Conservation (phyloP, 805 yeast genomes). For the Lipomyces starkeyi region DNA sequence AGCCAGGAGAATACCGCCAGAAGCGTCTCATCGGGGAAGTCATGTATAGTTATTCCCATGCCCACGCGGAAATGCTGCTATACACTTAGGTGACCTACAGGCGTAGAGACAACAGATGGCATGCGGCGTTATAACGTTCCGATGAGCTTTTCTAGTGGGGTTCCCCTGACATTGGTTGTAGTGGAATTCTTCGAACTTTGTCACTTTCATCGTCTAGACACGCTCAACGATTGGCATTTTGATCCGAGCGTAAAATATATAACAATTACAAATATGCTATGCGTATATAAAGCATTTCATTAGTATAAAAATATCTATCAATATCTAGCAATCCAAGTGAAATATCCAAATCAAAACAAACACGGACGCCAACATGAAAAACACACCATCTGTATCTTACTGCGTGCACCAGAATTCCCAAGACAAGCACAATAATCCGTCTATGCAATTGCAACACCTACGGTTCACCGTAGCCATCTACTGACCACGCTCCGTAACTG, state of each 20-base stretch:
- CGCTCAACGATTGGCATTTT: too few relatives aligned
- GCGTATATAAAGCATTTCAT: background rate
- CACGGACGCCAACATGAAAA: background rate
- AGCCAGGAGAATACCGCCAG: constrained; percentile 18
- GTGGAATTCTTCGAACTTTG: too few relatives aligned
- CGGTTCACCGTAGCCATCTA: background rate
- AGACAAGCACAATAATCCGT: background rate
- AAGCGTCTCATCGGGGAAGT: constrained; percentile 29
- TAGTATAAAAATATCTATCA: background rate
- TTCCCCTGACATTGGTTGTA: too few relatives aligned
- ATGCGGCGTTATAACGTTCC: too few relatives aligned
- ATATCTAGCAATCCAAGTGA: background rate
- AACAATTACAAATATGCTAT: background rate
- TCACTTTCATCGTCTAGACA: too few relatives aligned
- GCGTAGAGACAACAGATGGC: background rate
- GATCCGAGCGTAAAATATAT: too few relatives aligned
- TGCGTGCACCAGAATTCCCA: too few relatives aligned
- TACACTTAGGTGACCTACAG: background rate
- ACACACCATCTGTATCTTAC: background rate
- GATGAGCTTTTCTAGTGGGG: too few relatives aligned
- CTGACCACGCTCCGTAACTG: background rate
- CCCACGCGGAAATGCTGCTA: background rate
- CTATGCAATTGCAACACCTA: background rate
- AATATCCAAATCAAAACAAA: background rate
- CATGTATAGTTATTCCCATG: background rate